phyloP scores from a whole-genome alignment of 768 basidiomycete genomes.

The Hirschioporus abietinus region DNA sequence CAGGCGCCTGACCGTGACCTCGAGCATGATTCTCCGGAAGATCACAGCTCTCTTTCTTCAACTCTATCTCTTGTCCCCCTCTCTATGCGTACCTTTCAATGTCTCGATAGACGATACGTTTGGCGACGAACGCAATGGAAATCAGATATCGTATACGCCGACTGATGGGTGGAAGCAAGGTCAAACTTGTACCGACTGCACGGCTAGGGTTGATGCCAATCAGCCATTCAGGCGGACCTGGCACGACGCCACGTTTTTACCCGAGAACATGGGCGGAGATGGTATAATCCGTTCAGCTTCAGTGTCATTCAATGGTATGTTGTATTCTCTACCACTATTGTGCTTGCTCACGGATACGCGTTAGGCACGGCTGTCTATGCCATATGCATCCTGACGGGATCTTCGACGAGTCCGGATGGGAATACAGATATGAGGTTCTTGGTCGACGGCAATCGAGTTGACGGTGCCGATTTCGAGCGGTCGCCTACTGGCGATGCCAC shows the following conservation, averaged over 20 bases:
- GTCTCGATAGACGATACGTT: conserved; percentile 38
- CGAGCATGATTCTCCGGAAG: not conserved
- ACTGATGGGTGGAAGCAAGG: conserved; percentile 27
- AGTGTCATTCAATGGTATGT: conserved; percentile 31
- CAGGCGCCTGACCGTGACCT: no score
- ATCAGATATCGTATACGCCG: conserved; percentile 28
- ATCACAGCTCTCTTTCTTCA: not conserved
- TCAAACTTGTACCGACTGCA: conserved; percentile 23
- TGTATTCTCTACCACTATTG: not conserved
- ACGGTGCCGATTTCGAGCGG: conserved; percentile 20
- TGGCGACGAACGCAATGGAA: conserved; percentile 26
- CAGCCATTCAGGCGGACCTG: conserved; percentile 25
- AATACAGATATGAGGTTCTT: conserved; percentile 33
- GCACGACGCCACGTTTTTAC: conserved; percentile 26
- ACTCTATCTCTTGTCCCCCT: not conserved
- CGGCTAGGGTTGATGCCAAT: conserved; percentile 19
- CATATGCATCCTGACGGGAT: conserved; percentile 30
- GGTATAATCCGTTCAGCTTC: conserved; percentile 18
- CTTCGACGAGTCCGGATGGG: conserved; percentile 20
- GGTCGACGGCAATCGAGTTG: conserved; percentile 28
- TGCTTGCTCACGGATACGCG: conserved; percentile 4
- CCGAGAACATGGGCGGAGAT: not conserved
- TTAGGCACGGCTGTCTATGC: conserved; percentile 42
- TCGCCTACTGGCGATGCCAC: conserved; percentile 17
- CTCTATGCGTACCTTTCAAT: conserved; percentile 26